Evolutionary conservation across 257 asterid genomes (phyloP), one percentile per base, ranked within the genome.

Genomic region (Solanum raphanifolium): DNA sequence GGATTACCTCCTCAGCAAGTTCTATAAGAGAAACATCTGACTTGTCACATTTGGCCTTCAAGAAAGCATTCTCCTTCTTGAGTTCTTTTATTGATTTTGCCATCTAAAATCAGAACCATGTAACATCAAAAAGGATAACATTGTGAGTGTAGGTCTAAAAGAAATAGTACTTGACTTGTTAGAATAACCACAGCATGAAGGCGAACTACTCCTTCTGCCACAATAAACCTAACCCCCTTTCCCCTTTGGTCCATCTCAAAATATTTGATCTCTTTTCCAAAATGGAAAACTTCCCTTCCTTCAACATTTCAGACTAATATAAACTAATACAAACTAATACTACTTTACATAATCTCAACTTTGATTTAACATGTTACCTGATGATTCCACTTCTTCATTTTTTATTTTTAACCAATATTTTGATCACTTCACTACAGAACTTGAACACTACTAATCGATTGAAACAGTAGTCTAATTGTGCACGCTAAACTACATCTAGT

Each of bases 81-180:
- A 94, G 95, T 82, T 95, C 98, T 93, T 97, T 97, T 65, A 93
- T 91, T 10, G 99, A 94, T 90, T 95, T 97, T 41, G 98, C 92
- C 99, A 96, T 97, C 99, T 97, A 92, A 87, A 81, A 82, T 20
- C 21, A 48, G 85, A 81, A 81, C 85, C 41, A 20, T 11, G 29
- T 82, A 82, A 48, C 69, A 82, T 82, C 25, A 82, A 82, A 82
- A 82, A 82, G 18, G 86, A 82, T 31, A 31, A 10, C 66, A 48
- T 29, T 18, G 69, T 29, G 27, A 18, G 69, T 20, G 41, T 31
- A 82, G 41, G 27, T 31, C 31, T 48, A 65, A 48, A 82, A 48
- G 43, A 48, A 82, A 82, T 31, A 82, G 86, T 25, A 48, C 16
- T 18, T 31, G 43, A 48, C 41, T 29, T 16, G 69, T 20, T 8